Evolutionary conservation across 2,329 filamentous ascomycete genomes (phyloP).

Genomic region (Biscogniauxia sp.): DNA sequence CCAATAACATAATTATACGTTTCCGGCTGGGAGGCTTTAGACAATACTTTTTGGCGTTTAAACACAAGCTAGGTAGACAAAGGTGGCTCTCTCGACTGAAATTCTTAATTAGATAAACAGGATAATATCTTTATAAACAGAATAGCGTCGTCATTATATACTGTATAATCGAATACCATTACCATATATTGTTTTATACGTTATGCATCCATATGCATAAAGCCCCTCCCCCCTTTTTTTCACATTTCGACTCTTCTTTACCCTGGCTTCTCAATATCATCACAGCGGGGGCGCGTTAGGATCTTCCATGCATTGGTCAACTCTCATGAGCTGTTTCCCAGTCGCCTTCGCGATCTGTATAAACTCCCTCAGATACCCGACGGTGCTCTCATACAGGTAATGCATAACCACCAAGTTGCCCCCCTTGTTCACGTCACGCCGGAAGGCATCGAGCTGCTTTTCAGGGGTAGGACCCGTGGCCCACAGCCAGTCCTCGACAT

Average conservation of each 20-base stretch:
- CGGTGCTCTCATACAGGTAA: constrained; percentile 64
- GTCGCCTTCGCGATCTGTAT: constrained; percentile 63
- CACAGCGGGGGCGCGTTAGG: constrained; percentile 49
- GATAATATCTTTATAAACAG: no score
- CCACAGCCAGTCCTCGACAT: constrained; percentile 71
- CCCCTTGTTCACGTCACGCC: constrained; percentile 59
- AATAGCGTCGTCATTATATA: no score
- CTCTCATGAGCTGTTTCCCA: constrained; percentile 63
- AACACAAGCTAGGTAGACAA: no score
- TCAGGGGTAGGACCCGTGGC: constrained; percentile 59
- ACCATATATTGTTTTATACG: no score
- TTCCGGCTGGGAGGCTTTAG: no score
- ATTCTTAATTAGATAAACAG: no score
- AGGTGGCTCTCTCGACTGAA: no score
- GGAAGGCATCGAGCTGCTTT: constrained; percentile 65
- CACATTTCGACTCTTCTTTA: background rate
- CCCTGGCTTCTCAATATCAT: background rate
- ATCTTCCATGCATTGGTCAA: constrained; percentile 66
- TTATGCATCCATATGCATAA: background rate
- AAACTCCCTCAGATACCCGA: constrained; percentile 61
- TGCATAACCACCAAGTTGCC: constrained; percentile 67
- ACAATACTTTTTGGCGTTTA: no score
- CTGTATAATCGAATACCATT: no score
- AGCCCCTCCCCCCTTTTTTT: background rate
- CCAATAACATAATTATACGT: no score